phyloP scores from a whole-genome alignment of 1,139 yeast species.

The Petasospora fabianii region DNA sequence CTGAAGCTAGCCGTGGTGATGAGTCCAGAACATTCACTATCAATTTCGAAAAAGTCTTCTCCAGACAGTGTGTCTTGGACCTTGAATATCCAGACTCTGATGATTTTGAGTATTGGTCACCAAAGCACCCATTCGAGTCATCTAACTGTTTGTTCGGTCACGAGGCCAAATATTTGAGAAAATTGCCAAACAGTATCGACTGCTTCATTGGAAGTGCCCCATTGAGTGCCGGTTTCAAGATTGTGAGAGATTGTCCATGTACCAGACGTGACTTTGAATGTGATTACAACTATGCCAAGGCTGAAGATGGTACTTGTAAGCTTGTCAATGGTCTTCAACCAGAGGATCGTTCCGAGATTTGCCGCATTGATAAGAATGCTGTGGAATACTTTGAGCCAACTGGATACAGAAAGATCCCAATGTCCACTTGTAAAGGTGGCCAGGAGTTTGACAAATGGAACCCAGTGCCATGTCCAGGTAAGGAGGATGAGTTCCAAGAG shows the following conservation, averaged over 20 bases:
- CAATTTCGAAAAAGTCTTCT: conserved; percentile 66
- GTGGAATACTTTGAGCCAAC: conserved; percentile 76
- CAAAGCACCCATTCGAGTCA: conserved; percentile 59
- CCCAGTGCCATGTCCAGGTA: conserved; percentile 87
- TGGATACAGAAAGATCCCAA: conserved; percentile 72
- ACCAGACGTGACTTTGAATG: conserved; percentile 90
- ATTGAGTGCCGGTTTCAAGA: conserved; percentile 54
- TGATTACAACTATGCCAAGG: conserved; percentile 76
- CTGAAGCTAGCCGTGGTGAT: conserved; percentile 36
- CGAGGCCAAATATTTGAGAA: conserved; percentile 71
- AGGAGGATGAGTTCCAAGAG: conserved; percentile 58
- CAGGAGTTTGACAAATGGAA: conserved; percentile 59
- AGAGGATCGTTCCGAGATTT: conserved; percentile 59
- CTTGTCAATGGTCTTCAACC: conserved; percentile 70
- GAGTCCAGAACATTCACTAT: conserved; percentile 47
- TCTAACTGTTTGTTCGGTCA: conserved; percentile 87
- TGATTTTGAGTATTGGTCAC: conserved; percentile 85
- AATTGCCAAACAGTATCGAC: conserved; percentile 53
- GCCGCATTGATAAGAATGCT: conserved; percentile 49
- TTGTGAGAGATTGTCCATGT: conserved; percentile 72
- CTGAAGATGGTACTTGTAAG: conserved; percentile 80
- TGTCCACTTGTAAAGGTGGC: conserved; percentile 77
- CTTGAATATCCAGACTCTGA: conserved; percentile 52
- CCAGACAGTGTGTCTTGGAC: conserved; percentile 69
- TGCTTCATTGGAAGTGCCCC: conserved; percentile 82